A percentile compares a stretch with the other conserved stretches of the same genome.
These are phyloP conservation scores for Chlamydomonas sp. DNA, from an alignment of 139 green algal species.

Conservation along the genomic window DNA sequence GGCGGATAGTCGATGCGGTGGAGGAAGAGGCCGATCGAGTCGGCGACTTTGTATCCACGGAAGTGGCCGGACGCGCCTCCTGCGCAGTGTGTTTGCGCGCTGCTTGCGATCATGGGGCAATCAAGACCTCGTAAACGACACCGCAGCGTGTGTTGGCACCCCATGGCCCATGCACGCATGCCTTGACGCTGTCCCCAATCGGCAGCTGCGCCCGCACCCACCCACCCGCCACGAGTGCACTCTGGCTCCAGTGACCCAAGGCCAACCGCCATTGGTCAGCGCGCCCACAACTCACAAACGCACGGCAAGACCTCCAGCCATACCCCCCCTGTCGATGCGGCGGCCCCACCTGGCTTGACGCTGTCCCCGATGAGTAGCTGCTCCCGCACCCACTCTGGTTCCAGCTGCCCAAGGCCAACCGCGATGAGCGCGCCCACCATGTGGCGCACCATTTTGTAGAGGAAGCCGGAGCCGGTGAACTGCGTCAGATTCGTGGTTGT, in stretches of 20 bases:
- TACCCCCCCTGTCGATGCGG: too few relatives aligned
- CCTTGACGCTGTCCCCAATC: background rate
- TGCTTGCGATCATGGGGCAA: too few relatives aligned
- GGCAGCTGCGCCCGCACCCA: background rate
- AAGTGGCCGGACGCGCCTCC: background rate
- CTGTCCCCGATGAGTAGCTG: background rate
- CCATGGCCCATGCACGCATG: background rate
- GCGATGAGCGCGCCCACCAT: slow-evolving; percentile 4
- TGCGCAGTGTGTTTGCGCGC: background rate
- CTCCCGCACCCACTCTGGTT: background rate
- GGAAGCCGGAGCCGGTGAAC: slow-evolving; percentile 5
- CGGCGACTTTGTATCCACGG: slow-evolving; percentile 4
- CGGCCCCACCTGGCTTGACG: too few relatives aligned
- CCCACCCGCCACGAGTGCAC: too few relatives aligned
- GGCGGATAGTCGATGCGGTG: background rate
- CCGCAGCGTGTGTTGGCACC: background rate
- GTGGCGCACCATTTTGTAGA: slow-evolving; percentile 16
- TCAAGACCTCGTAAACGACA: background rate
- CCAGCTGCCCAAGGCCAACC: background rate
- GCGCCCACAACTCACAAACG: slow-evolving; percentile 3
- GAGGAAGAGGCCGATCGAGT: background rate
- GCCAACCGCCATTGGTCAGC: slow-evolving; percentile 5
- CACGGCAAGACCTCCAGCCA: too few relatives aligned
- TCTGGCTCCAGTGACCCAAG: background rate
- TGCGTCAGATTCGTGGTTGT: too few relatives aligned